Conservation (phyloP, 495 filamentous ascomycete genomes). For the Hypomontagnella monticulosa region DNA sequence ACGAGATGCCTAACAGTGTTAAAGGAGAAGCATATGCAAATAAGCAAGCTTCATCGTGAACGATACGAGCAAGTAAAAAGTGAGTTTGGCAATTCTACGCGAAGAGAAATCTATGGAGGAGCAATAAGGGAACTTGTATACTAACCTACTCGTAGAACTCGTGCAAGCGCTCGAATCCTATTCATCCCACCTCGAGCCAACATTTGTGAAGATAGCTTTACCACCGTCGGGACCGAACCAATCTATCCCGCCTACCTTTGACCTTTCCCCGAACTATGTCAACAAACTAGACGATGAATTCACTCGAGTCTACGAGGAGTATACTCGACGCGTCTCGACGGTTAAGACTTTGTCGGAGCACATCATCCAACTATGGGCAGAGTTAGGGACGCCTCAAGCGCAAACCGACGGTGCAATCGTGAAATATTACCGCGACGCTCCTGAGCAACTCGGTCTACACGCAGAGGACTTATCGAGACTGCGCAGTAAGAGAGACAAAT, state of each 20-base stretch:
- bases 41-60: slow-evolving; percentile 84
- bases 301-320: slow-evolving; percentile 93
- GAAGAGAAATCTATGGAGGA: not conserved
- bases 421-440: slow-evolving; percentile 85
- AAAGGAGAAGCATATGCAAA: slow-evolving; percentile 83
- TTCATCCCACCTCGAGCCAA: slow-evolving; percentile 88
- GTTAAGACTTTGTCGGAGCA: slow-evolving; percentile 82
- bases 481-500: slow-evolving; percentile 76
- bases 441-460: slow-evolving; percentile 92
- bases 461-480: slow-evolving; percentile 82
- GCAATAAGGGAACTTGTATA: not conserved
- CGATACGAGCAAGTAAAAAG: slow-evolving; percentile 94
- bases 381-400: slow-evolving; percentile 89
- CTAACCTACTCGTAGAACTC: slow-evolving; percentile 69
- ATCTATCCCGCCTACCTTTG: slow-evolving; percentile 80
- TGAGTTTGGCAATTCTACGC: slow-evolving; percentile 54
- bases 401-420: slow-evolving; percentile 91
- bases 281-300: slow-evolving; percentile 89
- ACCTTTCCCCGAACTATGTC: slow-evolving; percentile 89
- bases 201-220: slow-evolving; percentile 80
- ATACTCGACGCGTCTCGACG: slow-evolving; percentile 76
- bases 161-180: slow-evolving; percentile 93
- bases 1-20: slow-evolving; percentile 77
- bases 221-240: slow-evolving; percentile 82
- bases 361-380: slow-evolving; percentile 93